A percentile compares a stretch with the other conserved stretches of the same genome.
phyloP scores from a whole-genome alignment of 139 green algal genomes.

The Nannochloris sp. region DNA sequence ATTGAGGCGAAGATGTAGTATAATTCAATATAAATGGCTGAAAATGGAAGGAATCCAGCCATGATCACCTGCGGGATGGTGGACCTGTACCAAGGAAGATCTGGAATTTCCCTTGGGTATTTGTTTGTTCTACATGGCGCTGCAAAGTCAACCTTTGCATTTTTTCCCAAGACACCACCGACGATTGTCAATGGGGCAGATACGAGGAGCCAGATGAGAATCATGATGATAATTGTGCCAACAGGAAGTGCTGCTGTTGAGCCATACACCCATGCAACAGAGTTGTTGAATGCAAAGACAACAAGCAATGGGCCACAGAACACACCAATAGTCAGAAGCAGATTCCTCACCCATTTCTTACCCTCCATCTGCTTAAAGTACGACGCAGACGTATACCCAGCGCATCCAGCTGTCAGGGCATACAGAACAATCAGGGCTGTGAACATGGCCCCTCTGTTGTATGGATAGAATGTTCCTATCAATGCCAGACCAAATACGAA shows the following conservation, averaged over 20 bases:
- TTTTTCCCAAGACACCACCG: slow-evolving; percentile 48
- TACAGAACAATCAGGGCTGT: slow-evolving; percentile 82
- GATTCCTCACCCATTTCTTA: slow-evolving; percentile 62
- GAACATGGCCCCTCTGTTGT: slow-evolving; percentile 84
- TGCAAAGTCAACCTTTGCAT: slow-evolving; percentile 51
- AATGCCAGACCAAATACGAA: slow-evolving; percentile 76
- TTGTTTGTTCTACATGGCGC: slow-evolving; percentile 82
- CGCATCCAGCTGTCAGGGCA: slow-evolving; percentile 62
- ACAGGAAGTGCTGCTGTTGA: slow-evolving; percentile 75
- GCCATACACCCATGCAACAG: slow-evolving; percentile 57
- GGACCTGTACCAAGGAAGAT: slow-evolving; percentile 80
- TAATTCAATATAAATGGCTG: slow-evolving; percentile 97
- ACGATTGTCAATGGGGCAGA: slow-evolving; percentile 89
- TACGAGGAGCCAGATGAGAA: slow-evolving; percentile 74
- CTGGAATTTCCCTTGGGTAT: slow-evolving; percentile 49
- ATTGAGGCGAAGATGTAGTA: slow-evolving; percentile 96
- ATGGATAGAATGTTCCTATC: slow-evolving; percentile 86
- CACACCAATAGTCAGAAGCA: slow-evolving; percentile 58
- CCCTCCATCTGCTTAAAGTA: slow-evolving; percentile 61
- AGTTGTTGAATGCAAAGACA: slow-evolving; percentile 70
- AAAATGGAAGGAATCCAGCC: slow-evolving; percentile 91
- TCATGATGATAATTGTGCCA: slow-evolving; percentile 78
- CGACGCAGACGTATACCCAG: slow-evolving; percentile 9
- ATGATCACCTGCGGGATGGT: slow-evolving; percentile 82
- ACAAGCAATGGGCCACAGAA: slow-evolving; percentile 75